These are phyloP conservation scores for Glutinoglossum americanum DNA, from an alignment of 495 filamentous ascomycete genomes.

Conservation along the genomic window DNA sequence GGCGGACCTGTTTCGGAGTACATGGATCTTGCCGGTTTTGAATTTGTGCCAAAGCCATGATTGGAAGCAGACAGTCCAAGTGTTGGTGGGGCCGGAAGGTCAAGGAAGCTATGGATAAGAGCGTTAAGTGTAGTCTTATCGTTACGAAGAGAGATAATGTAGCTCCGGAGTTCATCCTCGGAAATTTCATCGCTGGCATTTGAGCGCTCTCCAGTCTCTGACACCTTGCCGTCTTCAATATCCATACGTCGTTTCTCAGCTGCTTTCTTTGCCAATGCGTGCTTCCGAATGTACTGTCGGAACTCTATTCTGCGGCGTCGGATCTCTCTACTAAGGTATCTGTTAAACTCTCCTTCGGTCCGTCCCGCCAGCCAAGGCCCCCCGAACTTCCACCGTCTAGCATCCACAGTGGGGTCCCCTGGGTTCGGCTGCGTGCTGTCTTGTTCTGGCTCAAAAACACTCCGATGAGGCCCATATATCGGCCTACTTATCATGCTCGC, in stretches of 20 bases:
- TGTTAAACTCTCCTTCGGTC: conserved; percentile 46
- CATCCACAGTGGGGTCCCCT: conserved; percentile 8
- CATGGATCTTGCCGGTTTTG: conserved; percentile 11
- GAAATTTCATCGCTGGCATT: conserved; percentile 24
- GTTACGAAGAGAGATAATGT: conserved; percentile 35
- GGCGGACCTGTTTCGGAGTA: conserved; percentile 45
- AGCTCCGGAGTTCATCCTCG: conserved; percentile 35
- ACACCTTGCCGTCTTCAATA: neutral
- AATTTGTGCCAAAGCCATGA: neutral
- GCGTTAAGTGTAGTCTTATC: conserved; percentile 25
- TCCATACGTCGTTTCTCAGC: neutral
- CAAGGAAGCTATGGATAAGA: conserved; percentile 31
- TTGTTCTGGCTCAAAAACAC: conserved; percentile 26
- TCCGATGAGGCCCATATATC: conserved; percentile 9
- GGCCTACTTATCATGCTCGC: neutral
- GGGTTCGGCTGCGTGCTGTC: conserved; percentile 22
- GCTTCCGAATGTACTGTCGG: conserved; percentile 31
- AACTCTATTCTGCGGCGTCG: conserved; percentile 39
- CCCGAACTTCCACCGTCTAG: conserved; percentile 42
- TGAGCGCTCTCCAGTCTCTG: neutral
- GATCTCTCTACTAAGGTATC: conserved; percentile 39
- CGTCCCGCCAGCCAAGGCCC: conserved; percentile 72
- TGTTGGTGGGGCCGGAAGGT: conserved; percentile 19
- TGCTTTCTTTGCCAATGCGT: neutral
- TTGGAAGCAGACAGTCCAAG: neutral